phyloP scores from a whole-genome alignment of 139 green algal genomes.

The Limnomonas spitsbergensis region DNA sequence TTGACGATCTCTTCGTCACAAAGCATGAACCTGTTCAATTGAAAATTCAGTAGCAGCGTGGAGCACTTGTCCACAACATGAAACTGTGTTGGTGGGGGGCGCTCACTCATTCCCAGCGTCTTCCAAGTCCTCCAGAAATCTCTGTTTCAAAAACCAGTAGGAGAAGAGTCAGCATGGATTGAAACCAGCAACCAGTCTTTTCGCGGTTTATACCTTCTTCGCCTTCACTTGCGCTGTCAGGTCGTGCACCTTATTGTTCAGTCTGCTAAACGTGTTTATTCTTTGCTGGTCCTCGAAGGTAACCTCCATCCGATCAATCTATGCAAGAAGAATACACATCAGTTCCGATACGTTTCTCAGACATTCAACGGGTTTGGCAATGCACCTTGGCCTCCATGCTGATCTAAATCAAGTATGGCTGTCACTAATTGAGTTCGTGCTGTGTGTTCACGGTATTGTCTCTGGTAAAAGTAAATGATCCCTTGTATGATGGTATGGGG shows the following conservation, averaged over 20 bases:
- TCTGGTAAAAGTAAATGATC: no score
- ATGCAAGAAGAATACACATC: background rate
- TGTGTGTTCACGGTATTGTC: no score
- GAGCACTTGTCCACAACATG: background rate
- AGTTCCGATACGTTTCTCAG: background rate
- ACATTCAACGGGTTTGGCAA: background rate
- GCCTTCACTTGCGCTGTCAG: constrained; percentile 28
- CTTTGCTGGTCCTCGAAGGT: constrained; percentile 34
- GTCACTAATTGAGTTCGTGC: no score
- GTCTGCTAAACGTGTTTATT: constrained; percentile 46
- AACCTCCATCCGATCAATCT: constrained; percentile 1
- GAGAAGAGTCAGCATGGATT: background rate
- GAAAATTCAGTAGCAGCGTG: background rate
- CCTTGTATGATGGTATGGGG: no score
- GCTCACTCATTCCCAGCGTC: constrained; percentile 42
- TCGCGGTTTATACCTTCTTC: constrained; percentile 30
- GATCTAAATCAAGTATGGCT: no score
- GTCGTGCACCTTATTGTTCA: constrained; percentile 31
- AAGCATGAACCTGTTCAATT: constrained; percentile 43
- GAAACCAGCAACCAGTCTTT: background rate
- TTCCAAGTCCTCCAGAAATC: constrained; percentile 39
- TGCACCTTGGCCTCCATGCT: background rate
- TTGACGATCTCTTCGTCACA: constrained; percentile 39
- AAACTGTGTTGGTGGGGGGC: background rate
- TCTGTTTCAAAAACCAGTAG: constrained; percentile 26